Base-by-base conservation (phyloP, 129 eudicot genomes). In the carrot (Daucus carota) region DNA sequence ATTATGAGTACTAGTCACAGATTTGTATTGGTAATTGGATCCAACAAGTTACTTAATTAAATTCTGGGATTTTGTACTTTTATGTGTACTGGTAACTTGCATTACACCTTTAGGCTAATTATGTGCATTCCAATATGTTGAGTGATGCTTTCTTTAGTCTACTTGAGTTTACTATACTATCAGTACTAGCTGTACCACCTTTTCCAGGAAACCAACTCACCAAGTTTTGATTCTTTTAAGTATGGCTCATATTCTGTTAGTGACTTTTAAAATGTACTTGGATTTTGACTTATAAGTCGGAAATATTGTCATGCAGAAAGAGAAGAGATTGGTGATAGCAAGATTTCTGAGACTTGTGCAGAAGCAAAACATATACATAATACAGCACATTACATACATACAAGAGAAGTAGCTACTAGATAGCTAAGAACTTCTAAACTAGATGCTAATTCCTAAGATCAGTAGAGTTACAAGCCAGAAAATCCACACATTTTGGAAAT, bases 351-450 rank as follows among this genome's bases (percentile, higher is more conserved):
- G 3, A 14, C 40, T 63, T 29, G 70, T 31, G 20, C 69, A 62
- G 7, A 62, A 62, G 68, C 5, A 66, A 66, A 26, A 67, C 38
- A 63, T 63, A 63, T 63, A 63, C 38, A 57, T n/a, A 63, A 79
- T 77, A 79, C 85, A 78, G 76, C 82, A 84, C 90, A 84, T 82
- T 76, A 76, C 81, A 62, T 84, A 76, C 81, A 81, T 72, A 75
- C 15, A 40, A 68, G 66, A 32, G 50, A 62, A 60, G 72, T 52
- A 84, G 65, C 65, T 57, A 57, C 31, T 43, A 77, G 65, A 67
- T 62, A 74, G 28, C 47, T 29, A 33, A 43, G 40, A 10, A 71
- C 44, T 18, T 34, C 16, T 20, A 34, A 36, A 22, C 15, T 71
- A 28, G 28, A 22, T 41, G n/a, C 75, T 82, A 82, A 73, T 32